Evolutionary conservation across 768 basidiomycete genomes (phyloP), one percentile per base, ranked within the genome.

Genomic region (Phanerodontia chrysosporium): DNA sequence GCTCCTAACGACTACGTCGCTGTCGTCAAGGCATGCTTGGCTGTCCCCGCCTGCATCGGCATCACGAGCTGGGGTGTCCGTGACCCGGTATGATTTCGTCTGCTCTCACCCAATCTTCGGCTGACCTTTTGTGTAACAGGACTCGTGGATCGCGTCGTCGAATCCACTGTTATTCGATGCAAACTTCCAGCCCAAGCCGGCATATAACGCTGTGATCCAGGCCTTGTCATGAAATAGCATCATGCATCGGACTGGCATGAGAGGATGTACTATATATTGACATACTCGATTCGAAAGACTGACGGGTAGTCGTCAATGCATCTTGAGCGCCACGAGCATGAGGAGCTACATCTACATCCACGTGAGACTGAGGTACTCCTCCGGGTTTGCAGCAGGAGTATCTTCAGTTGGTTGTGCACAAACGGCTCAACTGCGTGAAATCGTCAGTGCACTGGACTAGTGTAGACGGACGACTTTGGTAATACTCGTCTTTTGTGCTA

Each of bases 1-100:
- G 67, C 68, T 0, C 51, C 75, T n/a, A 75, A 69, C 52, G 80
- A 82, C 67, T 82, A 81, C 64, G 68, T 65, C 27, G 67, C 71
- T 1, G 80, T 80, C 45, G 74, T 74, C 22, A 76, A 76, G 29
- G 80, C 80, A 7, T 83, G 80, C 65, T 62, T 80, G 48, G 69
- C 68, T 29, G 73, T 74, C 10, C 67, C 76, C 1, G 60, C 62
- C 18, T 81, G 80, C 64, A 72, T 79, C 27, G 72, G 75, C n/a
- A 78, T 82, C 67, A 81, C 80, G 29, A 72, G 71, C 48, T 81
- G 79, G 79, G 78, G 78, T 65, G 76, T 80, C 44, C 73, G 75
- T 64, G 79, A 82, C 63, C 67, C 69, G 49, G 79, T 77, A 57
- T 51, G 73, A 3, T 9, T 30, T 18, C 32, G 21, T 54, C 8